Evolutionary conservation across 2,329 filamentous ascomycete genomes (phyloP), one percentile per base, ranked within the genome.

Genomic region (Cucurbitaria berberidis): DNA sequence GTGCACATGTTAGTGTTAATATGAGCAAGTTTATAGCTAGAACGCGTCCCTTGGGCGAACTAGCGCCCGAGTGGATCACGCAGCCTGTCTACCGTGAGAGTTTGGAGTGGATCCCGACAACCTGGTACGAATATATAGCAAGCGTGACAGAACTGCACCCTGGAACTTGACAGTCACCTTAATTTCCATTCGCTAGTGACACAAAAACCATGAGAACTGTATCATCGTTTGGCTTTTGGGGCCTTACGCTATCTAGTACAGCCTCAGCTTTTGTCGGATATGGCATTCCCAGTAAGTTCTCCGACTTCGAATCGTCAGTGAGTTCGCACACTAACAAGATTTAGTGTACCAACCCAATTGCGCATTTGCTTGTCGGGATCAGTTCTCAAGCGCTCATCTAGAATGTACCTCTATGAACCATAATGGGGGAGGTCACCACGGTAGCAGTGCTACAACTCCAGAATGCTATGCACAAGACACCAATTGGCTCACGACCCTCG

Each of bases 401-500:
- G 45, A 34, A 32, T 19, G 34, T 40, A 34, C 22, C 26, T 24
- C 50, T 10, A 48, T 53, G 39, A 53, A 60, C 26, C 45, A 61
- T 21, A 39, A 30, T 3, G 53, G 57, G 4, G 41, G 41, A 43
- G 42, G 42, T 26, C 39, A 48, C 39, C 39, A 41, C 15, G 39
- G 39, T 26, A 53, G 47, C 21, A 34, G 32, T 19, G 45, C 53
- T 32, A 59, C 69, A 26, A 48, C 63, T 10, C 57, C 67, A 21
- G 55, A 62, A 34, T 72, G 70, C 44, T 58, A 59, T 7, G 68
- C 68, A 2, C 48, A 42, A 19, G 58, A 72, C 35, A 62, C 55
- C 5, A 38, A 63, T 3, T 74, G 55, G 45, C 59, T 74, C 11
- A 67, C 63, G 1, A 69, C 68, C 6, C 51, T 72, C 0, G 69